Percentiles rank a stretch among this genome's conserved stretches.
These are phyloP conservation scores for Thozetella sp. DNA, from an alignment of 495 filamentous ascomycete genomes.

Conservation along the genomic window DNA sequence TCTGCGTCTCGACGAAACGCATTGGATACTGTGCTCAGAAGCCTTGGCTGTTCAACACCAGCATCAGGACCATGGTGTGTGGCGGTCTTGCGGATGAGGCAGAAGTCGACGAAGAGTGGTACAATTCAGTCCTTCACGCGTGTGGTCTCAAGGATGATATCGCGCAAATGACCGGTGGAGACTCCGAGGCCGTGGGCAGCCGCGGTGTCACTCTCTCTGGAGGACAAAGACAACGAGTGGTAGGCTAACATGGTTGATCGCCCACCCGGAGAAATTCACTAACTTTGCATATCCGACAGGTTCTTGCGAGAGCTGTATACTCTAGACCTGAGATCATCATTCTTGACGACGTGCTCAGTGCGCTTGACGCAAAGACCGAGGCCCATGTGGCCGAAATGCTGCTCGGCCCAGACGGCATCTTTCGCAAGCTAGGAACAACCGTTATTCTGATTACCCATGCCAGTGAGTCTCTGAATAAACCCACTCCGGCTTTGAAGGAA, in stretches of 20 bases:
- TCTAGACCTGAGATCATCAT: slow-evolving; percentile 23
- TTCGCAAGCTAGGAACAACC: slow-evolving; percentile 22
- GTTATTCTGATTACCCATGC: slow-evolving; percentile 31
- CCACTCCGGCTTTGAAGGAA: neutral
- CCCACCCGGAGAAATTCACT: neutral
- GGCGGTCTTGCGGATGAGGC: slow-evolving; percentile 14
- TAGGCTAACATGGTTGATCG: slow-evolving; percentile 15
- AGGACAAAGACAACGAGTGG: slow-evolving; percentile 65
- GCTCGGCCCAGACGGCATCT: slow-evolving; percentile 25
- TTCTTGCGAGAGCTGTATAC: slow-evolving; percentile 41
- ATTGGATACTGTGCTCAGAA: slow-evolving; percentile 30
- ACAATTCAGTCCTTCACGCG: slow-evolving; percentile 57
- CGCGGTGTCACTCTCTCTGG: slow-evolving; percentile 68
- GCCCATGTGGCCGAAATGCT: slow-evolving; percentile 25
- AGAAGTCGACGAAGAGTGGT: slow-evolving; percentile 48
- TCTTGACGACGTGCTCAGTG: slow-evolving; percentile 36
- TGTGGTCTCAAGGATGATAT: slow-evolving; percentile 61
- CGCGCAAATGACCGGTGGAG: slow-evolving; percentile 54
- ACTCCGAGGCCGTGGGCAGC: slow-evolving; percentile 62
- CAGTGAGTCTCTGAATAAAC: slow-evolving; percentile 17
- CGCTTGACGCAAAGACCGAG: slow-evolving; percentile 32
- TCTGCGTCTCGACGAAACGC: slow-evolving; percentile 14
- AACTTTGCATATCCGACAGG: slow-evolving; percentile 10
- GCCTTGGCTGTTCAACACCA: slow-evolving; percentile 38
- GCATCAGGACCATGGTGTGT: slow-evolving; percentile 37